A percentile compares a stretch with the other conserved stretches of the same genome.
Evolutionary conservation across 306 rosid genomes (phyloP).

Genomic region (Dalbergia cultrata): DNA sequence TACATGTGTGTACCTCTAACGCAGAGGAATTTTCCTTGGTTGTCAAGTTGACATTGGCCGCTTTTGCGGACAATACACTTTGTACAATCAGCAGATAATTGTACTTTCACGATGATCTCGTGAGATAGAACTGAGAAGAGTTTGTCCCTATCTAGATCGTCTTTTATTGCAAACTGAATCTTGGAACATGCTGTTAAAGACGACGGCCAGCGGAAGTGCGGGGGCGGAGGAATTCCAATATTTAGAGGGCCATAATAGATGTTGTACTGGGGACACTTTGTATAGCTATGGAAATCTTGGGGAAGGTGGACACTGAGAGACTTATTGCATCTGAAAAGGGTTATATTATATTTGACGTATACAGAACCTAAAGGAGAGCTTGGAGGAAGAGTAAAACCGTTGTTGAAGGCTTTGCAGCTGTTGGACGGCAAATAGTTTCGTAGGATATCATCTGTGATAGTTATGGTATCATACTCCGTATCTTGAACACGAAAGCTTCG

Average conservation of each 20-base stretch:
- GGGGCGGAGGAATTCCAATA: background rate
- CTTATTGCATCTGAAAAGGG: conserved; percentile 45
- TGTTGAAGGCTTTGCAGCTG: conserved; percentile 31
- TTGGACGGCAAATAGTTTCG: background rate
- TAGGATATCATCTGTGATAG: background rate
- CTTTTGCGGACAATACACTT: background rate
- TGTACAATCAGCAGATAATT: conserved; percentile 29
- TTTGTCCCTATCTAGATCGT: background rate
- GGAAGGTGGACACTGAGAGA: background rate
- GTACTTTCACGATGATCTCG: background rate
- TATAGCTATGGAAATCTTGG: background rate
- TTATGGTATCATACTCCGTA: background rate
- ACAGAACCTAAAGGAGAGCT: conserved; percentile 34
- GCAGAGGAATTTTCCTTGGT: conserved; percentile 10
- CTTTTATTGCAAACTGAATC: conserved; percentile 32
- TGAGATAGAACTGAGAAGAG: conserved; percentile 26
- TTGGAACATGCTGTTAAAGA: conserved; percentile 39
- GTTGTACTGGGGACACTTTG: background rate
- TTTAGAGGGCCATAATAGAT: conserved; percentile 25
- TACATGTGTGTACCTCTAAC: too few relatives aligned
- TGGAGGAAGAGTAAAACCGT: conserved; percentile 32
- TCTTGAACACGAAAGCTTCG: background rate
- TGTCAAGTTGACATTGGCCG: conserved; percentile 41
- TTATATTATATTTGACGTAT: background rate
- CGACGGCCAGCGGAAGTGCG: background rate